A percentile compares a stretch with the other conserved stretches of the same genome.
phyloP scores from a whole-genome alignment of 176 grass and related monocot genomes.

The Hyparrhenia diplandra region DNA sequence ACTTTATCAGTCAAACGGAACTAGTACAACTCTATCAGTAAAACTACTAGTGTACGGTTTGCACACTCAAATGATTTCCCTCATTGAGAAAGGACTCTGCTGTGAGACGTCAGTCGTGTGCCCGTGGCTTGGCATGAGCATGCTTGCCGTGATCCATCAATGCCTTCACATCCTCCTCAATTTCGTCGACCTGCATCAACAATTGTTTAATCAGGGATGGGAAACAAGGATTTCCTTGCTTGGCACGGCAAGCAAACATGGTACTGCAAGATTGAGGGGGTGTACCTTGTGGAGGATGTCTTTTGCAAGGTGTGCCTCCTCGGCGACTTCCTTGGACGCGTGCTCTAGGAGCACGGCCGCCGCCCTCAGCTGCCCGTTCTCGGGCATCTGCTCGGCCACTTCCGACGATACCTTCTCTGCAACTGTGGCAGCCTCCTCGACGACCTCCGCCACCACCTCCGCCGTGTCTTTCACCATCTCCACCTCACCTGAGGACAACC shows the following conservation, averaged over 20 bases:
- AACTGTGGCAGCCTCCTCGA: constrained; percentile 50
- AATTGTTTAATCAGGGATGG: no score
- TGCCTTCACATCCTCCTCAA: no score
- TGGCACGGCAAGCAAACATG: no score
- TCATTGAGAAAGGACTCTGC: no score
- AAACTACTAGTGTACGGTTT: no score
- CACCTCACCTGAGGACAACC: constrained; percentile 49
- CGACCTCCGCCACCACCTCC: constrained; percentile 40
- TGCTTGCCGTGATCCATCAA: no score
- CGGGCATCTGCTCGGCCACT: constrained; percentile 36
- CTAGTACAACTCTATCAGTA: no score
- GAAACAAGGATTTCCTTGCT: no score
- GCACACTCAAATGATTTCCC: no score
- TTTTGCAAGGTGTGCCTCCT: constrained; percentile 54
- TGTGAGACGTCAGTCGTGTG: no score
- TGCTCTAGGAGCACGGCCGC: constrained; percentile 47
- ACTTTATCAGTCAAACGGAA: not conserved
- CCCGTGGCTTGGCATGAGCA: no score
- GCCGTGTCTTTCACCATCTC: constrained; percentile 40
- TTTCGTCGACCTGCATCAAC: no score
- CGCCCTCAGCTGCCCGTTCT: constrained; percentile 35
- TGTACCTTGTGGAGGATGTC: constrained; percentile 66
- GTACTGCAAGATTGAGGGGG: not conserved
- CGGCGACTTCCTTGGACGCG: constrained; percentile 43
- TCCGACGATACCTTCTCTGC: constrained; percentile 50